Evolutionary conservation across 2,329 filamentous ascomycete genomes (phyloP), one percentile per base, ranked within the genome.

Genomic region (Monilinia aucupariae): DNA sequence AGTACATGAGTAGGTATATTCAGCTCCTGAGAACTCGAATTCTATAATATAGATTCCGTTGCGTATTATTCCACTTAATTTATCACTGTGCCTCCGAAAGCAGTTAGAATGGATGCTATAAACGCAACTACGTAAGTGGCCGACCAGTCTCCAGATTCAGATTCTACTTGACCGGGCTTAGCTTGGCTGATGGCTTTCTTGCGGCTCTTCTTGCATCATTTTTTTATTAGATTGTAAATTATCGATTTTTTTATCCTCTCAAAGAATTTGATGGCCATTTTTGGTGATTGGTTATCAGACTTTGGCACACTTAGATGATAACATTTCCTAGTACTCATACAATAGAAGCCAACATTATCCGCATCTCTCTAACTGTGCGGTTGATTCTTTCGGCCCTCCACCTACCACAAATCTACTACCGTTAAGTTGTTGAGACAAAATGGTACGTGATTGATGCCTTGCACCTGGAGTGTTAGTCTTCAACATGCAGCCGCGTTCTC

Each of bases 371-470:
- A 0, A 82, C 80, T 0, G 75, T 84, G 68, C 76, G 85, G 25
- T 74, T 83, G 6, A 79, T 84, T 62, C 79, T 73, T 69, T 81
- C 82, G 67, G 78, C 83, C 0, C 79, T 76, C 1, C 80, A 82
- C 68, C 76, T 86, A 2, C 83, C 83, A 0, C 76, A 78, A 17
- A 79, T 86, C 32, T 86, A 85, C 73, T 76, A 78, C 59, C 79
- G 82, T 27, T 75, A 81, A 65, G 82, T 79, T 6, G 77, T 83
- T 72, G 86, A 86, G 69, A 81, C 80, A 1, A 77, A 82, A 55
- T 80, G 84, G 71, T 86, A 85, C 69, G 82, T 85, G 64, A 81
- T 82, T 0, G 82, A 82, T 25, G 80, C 77, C 84, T 85, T 66
- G 82, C 82, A 20, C 78, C 81, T 62, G 78, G 76, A 5, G 82